Base-by-base conservation (phyloP, 1,284 basidiomycete species). In the Phellinidium pouzarii region DNA sequence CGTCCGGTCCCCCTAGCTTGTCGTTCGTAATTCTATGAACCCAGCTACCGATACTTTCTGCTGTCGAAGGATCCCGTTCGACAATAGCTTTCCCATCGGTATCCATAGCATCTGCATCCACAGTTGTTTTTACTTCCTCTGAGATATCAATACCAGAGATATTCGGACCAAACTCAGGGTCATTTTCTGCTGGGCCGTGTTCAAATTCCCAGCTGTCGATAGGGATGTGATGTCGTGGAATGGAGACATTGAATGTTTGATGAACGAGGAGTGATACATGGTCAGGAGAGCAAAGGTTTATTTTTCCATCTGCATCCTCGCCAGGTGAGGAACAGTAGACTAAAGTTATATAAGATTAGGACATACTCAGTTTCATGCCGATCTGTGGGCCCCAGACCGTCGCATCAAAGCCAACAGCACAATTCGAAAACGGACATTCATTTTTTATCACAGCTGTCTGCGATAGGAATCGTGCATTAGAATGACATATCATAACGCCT, bases 231-330 rank as follows among this genome's bases (percentile, higher is more conserved):
- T 91, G 81, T 51, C 91, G 82, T 0, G 94, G 92, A 66, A 99
- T 97, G 6, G 93, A 94, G 12, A 93, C 91, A 68, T 99, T 99
- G 77, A 99, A 99, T 5, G 92, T 95, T 52, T 87, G 86, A 63
- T 96, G 91, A 3, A 97, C 77, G 49, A 99, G 86, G 9, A 99
- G 74, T 0, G 94, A 93, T 51, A 99, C 78, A 64, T 98, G 95
- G 56, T 95, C 94, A 0, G 95, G 94, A 1, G 94, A 96, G 55
- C 83, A 94, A 20, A 98, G 76, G 57, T 84, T 94, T 56, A 98
- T 82, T 55, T 82, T 87, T 4, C 94, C 95, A 53, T 79, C 92
- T 94, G 57, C 57, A 37, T 42, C 8, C 43, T 14, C 27, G 44
- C 17, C 14, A 25, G 26, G 31, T 14, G 29, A 31, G 25, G 41